Conservation (phyloP, 768 basidiomycete species). For the Russula lepida region DNA sequence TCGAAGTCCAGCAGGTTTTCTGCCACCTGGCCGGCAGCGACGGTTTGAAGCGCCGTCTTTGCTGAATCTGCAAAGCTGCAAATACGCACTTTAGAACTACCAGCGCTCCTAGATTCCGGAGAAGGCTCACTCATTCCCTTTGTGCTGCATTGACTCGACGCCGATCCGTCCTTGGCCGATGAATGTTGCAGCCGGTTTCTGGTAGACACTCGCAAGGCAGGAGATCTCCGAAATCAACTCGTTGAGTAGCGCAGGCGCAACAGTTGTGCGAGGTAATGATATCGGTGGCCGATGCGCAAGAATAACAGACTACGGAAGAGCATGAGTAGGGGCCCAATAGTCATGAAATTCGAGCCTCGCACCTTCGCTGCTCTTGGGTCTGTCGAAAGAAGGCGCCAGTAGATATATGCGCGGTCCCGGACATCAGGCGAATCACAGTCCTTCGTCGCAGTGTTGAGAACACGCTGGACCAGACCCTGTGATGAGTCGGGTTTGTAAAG, state of each 20-base stretch:
- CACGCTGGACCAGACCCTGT: constrained; percentile 86
- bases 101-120: background rate
- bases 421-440: constrained; percentile 97
- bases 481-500: constrained; percentile 90
- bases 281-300: constrained; percentile 90
- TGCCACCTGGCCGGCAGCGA: constrained; percentile 84
- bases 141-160: constrained; percentile 66
- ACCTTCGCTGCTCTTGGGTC: constrained; percentile 96
- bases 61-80: constrained; percentile 52
- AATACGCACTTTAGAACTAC: background rate
- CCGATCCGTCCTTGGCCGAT: constrained; percentile 86
- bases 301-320: constrained; percentile 59
- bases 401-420: constrained; percentile 94
- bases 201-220: constrained; percentile 87
- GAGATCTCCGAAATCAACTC: constrained; percentile 89
- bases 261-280: constrained; percentile 83
- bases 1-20: constrained; percentile 96
- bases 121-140: constrained; percentile 47
- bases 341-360: background rate
- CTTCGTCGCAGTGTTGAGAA: constrained; percentile 90
- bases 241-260: constrained; percentile 78
- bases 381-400: constrained; percentile 91
- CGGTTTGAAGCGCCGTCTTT: constrained; percentile 84
- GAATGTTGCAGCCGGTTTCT: constrained; percentile 95
- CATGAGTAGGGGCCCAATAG: background rate